phyloP scores from a whole-genome alignment of 2,329 filamentous ascomycete species.

The Cladophialophora exuberans region DNA sequence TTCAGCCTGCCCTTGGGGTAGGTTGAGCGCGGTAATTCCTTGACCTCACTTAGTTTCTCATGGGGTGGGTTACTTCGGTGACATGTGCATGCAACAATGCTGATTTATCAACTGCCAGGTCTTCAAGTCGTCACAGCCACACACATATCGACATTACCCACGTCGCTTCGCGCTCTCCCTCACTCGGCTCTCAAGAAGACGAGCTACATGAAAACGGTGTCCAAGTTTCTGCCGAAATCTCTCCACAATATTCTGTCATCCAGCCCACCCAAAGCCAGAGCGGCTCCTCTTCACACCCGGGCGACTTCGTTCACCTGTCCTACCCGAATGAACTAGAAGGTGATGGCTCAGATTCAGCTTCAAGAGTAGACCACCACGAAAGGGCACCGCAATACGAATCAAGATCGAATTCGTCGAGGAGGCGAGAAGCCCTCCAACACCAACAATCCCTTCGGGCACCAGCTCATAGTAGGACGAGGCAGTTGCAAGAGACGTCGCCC shows the following conservation, averaged over 20 bases:
- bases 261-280: conserved; percentile 30
- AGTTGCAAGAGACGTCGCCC: conserved; percentile 28
- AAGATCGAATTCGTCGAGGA: conserved; percentile 39
- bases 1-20: conserved; percentile 30
- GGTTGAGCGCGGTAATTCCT: conserved; percentile 34
- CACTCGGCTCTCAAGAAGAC: conserved; percentile 47
- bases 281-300: conserved; percentile 32
- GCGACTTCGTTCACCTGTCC: conserved; percentile 33
- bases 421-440: conserved; percentile 43
- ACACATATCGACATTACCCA: conserved; percentile 45
- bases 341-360: conserved; percentile 51
- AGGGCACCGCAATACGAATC: conserved; percentile 26
- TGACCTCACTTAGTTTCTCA: conserved; percentile 31
- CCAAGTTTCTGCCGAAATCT: conserved; percentile 42
- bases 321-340: conserved; percentile 48
- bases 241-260: conserved; percentile 31
- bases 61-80: conserved; percentile 32
- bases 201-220: conserved; percentile 47
- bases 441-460: conserved; percentile 52
- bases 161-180: conserved; percentile 44
- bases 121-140: conserved; percentile 45
- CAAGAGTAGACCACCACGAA: conserved; percentile 26
- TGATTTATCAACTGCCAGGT: conserved; percentile 18
- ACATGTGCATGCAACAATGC: conserved; percentile 18
- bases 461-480: conserved; percentile 21